These are phyloP conservation scores for Agaricus sinodeliciosus DNA, from an alignment of 768 basidiomycete genomes.

Conservation along the genomic window DNA sequence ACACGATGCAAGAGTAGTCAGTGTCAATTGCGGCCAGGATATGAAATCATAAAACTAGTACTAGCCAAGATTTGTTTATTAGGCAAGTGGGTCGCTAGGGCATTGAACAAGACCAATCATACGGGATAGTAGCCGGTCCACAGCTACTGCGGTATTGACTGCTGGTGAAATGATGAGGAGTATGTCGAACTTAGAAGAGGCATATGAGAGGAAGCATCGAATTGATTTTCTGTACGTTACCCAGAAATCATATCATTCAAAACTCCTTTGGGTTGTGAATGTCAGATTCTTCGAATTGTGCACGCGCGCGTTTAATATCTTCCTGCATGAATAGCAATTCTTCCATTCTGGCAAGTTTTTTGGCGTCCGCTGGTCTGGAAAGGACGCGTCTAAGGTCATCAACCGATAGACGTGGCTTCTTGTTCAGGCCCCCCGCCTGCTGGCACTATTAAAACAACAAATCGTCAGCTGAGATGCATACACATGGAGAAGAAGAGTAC, in stretches of 20 bases:
- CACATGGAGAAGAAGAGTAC: constrained; percentile 24
- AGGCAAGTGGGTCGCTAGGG: no score
- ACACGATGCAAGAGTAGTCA: constrained; percentile 61
- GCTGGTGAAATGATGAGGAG: not conserved
- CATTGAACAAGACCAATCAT: not conserved
- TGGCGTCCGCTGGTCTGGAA: constrained; percentile 81
- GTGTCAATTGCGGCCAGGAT: constrained; percentile 8
- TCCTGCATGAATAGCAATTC: constrained; percentile 91
- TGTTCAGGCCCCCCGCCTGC: constrained; percentile 61
- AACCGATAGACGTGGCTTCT: constrained; percentile 71
- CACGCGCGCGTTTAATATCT: constrained; percentile 84
- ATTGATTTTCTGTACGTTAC: not conserved
- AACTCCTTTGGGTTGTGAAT: constrained; percentile 39
- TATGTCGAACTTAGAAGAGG: not conserved
- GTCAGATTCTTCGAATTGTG: constrained; percentile 58
- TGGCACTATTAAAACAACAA: constrained; percentile 47
- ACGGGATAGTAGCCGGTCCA: not conserved
- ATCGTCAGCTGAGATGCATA: constrained; percentile 5
- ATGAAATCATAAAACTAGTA: not conserved
- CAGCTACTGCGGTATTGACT: not conserved
- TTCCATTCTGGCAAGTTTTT: constrained; percentile 89
- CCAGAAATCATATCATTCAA: constrained; percentile 16
- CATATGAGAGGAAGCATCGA: not conserved
- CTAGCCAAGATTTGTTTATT: no score
- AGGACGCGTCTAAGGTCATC: constrained; percentile 81